Evolutionary conservation across 352 stramenopile species (phyloP).

Genomic region (Phytophthora sp.): DNA sequence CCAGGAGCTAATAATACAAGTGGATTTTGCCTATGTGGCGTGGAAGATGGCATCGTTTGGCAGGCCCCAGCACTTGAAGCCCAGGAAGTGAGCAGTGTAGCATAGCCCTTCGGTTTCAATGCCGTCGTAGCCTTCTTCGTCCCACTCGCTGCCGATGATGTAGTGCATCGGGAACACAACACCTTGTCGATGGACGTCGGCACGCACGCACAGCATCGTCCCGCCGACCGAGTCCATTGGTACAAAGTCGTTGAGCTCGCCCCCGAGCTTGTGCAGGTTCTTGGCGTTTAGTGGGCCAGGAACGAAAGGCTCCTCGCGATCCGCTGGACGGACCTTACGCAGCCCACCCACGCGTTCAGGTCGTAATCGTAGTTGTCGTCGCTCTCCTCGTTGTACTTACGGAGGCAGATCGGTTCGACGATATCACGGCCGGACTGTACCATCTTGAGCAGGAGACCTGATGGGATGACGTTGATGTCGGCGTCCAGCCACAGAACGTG

Average conservation of each 20-base stretch:
- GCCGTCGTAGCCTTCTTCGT: constrained; percentile 39
- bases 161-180: constrained; percentile 41
- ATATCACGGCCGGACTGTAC: constrained; percentile 14
- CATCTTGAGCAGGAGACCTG: constrained; percentile 36
- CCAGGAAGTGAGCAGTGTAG: constrained; percentile 42
- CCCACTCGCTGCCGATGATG: constrained; percentile 43
- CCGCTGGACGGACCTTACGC: neutral
- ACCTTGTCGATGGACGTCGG: constrained; percentile 46
- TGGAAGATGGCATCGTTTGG: constrained; percentile 36
- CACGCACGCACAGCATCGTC: constrained; percentile 46
- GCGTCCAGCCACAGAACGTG: constrained; percentile 56
- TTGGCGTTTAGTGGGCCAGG: neutral
- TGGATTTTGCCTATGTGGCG: neutral
- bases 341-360: constrained; percentile 12
- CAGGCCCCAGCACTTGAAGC: constrained; percentile 49
- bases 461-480: constrained; percentile 37
- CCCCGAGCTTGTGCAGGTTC: neutral
- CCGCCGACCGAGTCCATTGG: constrained; percentile 47
- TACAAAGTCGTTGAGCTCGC: neutral
- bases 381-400: neutral
- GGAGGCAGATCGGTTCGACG: constrained; percentile 10
- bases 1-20: too few species aligned
- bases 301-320: constrained; percentile 4
- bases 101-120: constrained; percentile 52
- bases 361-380: constrained; percentile 5